Evolutionary conservation across 192 early-diverging fungal genomes (phyloP).

Genomic region (Coemansia sp.): DNA sequence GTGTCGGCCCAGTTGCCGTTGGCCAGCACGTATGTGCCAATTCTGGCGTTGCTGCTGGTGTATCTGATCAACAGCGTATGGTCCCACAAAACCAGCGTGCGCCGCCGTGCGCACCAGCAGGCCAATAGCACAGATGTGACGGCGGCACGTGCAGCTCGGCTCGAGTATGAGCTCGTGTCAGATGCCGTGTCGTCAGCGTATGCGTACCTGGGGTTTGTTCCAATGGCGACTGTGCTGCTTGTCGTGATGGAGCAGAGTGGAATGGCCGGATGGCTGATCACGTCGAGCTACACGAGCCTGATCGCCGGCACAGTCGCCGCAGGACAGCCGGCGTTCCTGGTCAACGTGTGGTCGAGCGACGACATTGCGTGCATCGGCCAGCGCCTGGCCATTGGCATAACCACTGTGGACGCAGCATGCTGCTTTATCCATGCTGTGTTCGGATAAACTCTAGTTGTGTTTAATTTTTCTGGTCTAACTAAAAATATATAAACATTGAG

Average conservation of each 20-base stretch:
- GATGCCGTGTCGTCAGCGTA: slow-evolving; percentile 18
- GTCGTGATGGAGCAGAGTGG: slow-evolving; percentile 48
- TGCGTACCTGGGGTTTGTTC: slow-evolving; percentile 28
- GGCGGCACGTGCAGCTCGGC: neutral
- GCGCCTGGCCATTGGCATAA: slow-evolving; percentile 23
- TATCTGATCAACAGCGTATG: slow-evolving; percentile 13
- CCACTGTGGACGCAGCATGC: slow-evolving; percentile 12
- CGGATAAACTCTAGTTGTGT: slow-evolving; percentile 5
- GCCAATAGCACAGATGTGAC: neutral
- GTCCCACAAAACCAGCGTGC: slow-evolving; percentile 20
- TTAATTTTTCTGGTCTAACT: neutral
- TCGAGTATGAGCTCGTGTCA: neutral
- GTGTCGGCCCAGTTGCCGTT: slow-evolving; percentile 22
- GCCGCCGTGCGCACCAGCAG: neutral
- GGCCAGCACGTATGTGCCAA: slow-evolving; percentile 29
- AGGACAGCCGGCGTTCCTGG: slow-evolving; percentile 25
- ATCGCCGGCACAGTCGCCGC: slow-evolving; percentile 28
- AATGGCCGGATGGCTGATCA: slow-evolving; percentile 33
- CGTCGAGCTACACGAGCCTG: slow-evolving; percentile 33
- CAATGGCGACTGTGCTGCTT: slow-evolving; percentile 25
- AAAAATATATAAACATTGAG: neutral
- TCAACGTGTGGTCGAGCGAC: slow-evolving; percentile 6
- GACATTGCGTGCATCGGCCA: slow-evolving; percentile 19
- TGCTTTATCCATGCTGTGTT: slow-evolving; percentile 26
- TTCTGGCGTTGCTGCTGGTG: slow-evolving; percentile 21